Percentiles rank a stretch among this genome's conserved stretches.
Evolutionary conservation across 1,139 yeast genomes (phyloP).

Genomic region (Sporopachydermia cereana): DNA sequence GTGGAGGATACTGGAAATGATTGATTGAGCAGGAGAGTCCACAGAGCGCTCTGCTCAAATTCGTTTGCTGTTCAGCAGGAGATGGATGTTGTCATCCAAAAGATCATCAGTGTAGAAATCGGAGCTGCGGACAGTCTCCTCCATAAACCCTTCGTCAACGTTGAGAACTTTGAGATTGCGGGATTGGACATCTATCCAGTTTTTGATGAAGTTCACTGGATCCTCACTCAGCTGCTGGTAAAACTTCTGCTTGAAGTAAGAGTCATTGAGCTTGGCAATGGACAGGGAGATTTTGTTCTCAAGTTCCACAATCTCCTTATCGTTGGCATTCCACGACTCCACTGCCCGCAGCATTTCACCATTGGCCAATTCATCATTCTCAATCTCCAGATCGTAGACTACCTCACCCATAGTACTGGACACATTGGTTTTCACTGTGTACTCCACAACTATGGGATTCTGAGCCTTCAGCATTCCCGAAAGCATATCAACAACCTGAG

Average conservation of each 20-base stretch:
- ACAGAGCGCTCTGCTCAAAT: slow-evolving; percentile 1
- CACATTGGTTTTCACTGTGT: slow-evolving; percentile 61
- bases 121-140: slow-evolving; percentile 77
- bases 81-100: slow-evolving; percentile 63
- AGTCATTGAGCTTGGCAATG: slow-evolving; percentile 53
- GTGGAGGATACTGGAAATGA: no score
- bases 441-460: slow-evolving; percentile 67
- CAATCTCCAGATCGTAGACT: slow-evolving; percentile 61
- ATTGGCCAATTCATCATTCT: slow-evolving; percentile 45
- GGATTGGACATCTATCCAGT: slow-evolving; percentile 65
- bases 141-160: slow-evolving; percentile 85
- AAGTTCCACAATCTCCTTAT: slow-evolving; percentile 40
- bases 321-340: slow-evolving; percentile 34
- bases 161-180: slow-evolving; percentile 65
- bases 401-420: slow-evolving; percentile 75
- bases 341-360: slow-evolving; percentile 30
- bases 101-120: slow-evolving; percentile 70
- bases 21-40: no score
- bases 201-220: slow-evolving; percentile 64
- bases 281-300: slow-evolving; percentile 52
- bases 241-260: slow-evolving; percentile 57
- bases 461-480: slow-evolving; percentile 57
- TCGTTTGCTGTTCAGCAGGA: slow-evolving; percentile 40
- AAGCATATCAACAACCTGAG: slow-evolving; percentile 63
- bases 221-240: slow-evolving; percentile 61